A percentile compares a stretch with the other conserved stretches of the same genome.
phyloP scores from a whole-genome alignment of 148 eudicot species.

The Vaccinium corymbosum region DNA sequence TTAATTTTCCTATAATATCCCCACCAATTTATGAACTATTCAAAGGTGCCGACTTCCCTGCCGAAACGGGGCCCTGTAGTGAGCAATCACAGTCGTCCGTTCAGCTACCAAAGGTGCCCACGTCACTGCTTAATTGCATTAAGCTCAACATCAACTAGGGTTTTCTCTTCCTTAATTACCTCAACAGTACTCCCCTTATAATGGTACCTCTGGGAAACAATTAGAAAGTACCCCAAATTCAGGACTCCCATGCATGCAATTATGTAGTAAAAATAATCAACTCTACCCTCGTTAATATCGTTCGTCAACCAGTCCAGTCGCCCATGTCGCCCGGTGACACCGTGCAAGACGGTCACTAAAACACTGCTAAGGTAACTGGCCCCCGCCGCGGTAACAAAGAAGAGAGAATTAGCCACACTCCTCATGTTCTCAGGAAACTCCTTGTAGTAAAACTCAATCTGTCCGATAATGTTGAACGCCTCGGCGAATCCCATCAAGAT shows the following conservation, averaged over 20 bases:
- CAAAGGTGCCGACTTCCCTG: neutral
- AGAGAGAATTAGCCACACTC: conserved; percentile 48
- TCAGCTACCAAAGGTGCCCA: neutral
- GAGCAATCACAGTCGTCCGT: too few relatives aligned
- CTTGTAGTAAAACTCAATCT: conserved; percentile 45
- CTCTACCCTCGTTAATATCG: conserved; percentile 51
- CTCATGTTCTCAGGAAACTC: conserved; percentile 53
- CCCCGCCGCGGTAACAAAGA: conserved; percentile 48
- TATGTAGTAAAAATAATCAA: conserved; percentile 55
- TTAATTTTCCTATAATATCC: too few relatives aligned
- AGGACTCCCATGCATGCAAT: conserved; percentile 42
- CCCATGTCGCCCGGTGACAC: conserved; percentile 12
- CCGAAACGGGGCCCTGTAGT: too few relatives aligned
- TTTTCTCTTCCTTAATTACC: neutral
- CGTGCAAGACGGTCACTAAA: conserved; percentile 34
- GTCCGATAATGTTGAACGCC: conserved; percentile 32
- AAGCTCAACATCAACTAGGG: neutral
- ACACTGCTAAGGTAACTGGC: conserved; percentile 55
- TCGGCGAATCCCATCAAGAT: conserved; percentile 39
- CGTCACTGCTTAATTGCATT: neutral
- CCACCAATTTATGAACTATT: neutral
- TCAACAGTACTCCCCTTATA: conserved; percentile 33
- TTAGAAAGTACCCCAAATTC: conserved; percentile 47
- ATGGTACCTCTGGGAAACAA: conserved; percentile 62
- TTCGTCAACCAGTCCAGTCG: conserved; percentile 39